Evolutionary conservation across 768 basidiomycete genomes (phyloP).

Genomic region (Lactarius hatsudake): DNA sequence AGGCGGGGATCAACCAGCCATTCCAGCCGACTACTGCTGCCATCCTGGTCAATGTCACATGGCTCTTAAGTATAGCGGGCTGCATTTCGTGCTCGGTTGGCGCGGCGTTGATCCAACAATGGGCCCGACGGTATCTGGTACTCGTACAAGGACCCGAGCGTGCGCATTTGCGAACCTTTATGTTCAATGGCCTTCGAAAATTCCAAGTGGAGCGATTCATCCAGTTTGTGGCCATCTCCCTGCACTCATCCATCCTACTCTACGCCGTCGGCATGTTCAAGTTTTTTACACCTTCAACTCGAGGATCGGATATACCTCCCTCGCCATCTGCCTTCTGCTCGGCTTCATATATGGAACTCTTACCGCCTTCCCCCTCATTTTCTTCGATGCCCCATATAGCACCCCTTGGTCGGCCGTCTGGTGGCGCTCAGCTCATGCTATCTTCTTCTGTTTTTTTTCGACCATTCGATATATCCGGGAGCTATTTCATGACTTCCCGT

Average conservation of each 20-base stretch:
- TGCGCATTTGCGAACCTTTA: background rate
- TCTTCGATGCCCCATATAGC: background rate
- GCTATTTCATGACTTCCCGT: background rate
- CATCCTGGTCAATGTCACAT: too few relatives aligned
- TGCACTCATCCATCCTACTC: slow-evolving; percentile 4
- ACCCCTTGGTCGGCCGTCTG: background rate
- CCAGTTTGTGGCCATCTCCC: background rate
- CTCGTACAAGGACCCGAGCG: background rate
- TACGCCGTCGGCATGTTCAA: background rate
- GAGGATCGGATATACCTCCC: background rate
- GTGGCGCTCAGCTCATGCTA: background rate
- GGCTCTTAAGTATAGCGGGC: too few relatives aligned
- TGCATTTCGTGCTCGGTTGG: too few relatives aligned
- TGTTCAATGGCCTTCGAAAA: background rate
- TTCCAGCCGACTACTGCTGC: too few relatives aligned
- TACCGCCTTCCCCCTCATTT: background rate
- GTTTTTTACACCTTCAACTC: background rate
- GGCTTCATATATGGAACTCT: background rate
- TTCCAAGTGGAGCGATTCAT: background rate
- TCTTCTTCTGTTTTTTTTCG: background rate
- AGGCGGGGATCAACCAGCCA: too few relatives aligned
- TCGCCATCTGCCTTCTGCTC: background rate
- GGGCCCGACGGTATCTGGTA: too few relatives aligned
- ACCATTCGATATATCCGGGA: background rate
- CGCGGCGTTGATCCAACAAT: too few relatives aligned